A percentile compares a stretch with the other conserved stretches of the same genome.
Conservation (phyloP, 1,284 basidiomycete species). For the Ustilago cynodontis region DNA sequence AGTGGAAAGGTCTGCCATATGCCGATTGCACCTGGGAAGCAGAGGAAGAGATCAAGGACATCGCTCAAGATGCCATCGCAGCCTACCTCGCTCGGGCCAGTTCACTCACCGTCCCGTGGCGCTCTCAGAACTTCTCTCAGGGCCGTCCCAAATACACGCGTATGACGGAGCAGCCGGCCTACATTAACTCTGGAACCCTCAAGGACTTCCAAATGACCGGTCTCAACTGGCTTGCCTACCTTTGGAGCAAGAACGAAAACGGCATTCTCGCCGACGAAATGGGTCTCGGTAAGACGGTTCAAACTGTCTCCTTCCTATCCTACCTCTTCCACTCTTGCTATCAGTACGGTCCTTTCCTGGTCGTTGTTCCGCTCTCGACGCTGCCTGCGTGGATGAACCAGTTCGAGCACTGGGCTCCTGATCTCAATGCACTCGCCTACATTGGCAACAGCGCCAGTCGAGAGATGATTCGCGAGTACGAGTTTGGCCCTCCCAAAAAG, state of each 20-base stretch:
- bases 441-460: conserved; percentile 92
- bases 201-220: conserved; percentile 99
- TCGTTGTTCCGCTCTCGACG: conserved; percentile 97
- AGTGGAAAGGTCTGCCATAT: conserved; percentile 96
- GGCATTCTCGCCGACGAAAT: conserved; percentile 99
- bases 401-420: conserved; percentile 96
- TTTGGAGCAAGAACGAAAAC: conserved; percentile 94
- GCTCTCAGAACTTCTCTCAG: conserved; percentile 80
- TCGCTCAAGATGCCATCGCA: conserved; percentile 78
- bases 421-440: conserved; percentile 86
- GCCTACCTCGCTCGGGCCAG: conserved; percentile 83
- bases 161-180: conserved; percentile 90
- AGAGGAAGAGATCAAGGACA: conserved; percentile 78
- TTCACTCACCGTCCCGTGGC: conserved; percentile 85
- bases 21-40: conserved; percentile 95
- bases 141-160: conserved; percentile 85
- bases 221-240: conserved; percentile 96
- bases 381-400: conserved; percentile 99
- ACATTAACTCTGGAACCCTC: conserved; percentile 81
- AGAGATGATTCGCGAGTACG: conserved; percentile 83
- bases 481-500: conserved; percentile 83
- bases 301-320: conserved; percentile 96
- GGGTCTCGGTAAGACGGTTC: conserved; percentile 96
- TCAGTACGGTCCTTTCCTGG: conserved; percentile 93
- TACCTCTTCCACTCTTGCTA: conserved; percentile 95